Conservation (phyloP, 768 basidiomycete genomes). For the Collybia mongolica region DNA sequence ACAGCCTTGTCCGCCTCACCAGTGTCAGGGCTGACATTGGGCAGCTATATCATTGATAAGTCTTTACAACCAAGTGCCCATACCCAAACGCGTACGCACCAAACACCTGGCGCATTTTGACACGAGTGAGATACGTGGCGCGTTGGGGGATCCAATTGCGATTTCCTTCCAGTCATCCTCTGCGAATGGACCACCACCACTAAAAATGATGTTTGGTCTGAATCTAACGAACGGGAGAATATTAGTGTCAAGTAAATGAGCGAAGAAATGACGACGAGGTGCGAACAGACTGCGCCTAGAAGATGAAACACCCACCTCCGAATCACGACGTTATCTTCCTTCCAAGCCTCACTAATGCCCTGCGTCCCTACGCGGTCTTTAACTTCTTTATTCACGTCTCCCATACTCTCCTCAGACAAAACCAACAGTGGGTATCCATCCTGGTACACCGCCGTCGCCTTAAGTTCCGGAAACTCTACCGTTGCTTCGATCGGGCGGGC, state of each 20-base stretch:
- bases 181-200: slow-evolving; percentile 65
- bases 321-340: slow-evolving; percentile 7
- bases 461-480: slow-evolving; percentile 51
- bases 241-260: too few species aligned
- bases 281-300: too few species aligned
- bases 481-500: slow-evolving; percentile 54
- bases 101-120: slow-evolving; percentile 71
- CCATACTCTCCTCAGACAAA: slow-evolving; percentile 66
- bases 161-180: slow-evolving; percentile 74
- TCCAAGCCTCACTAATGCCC: slow-evolving; percentile 14
- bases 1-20: slow-evolving; percentile 70
- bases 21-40: slow-evolving; percentile 66
- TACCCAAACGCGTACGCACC: slow-evolving; percentile 43
- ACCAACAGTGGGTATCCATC: slow-evolving; percentile 70
- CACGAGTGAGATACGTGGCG: slow-evolving; percentile 55
- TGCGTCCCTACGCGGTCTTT: neutral
- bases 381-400: slow-evolving; percentile 27
- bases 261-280: too few species aligned
- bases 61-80: too few species aligned
- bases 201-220: slow-evolving; percentile 73
- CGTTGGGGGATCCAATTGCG: slow-evolving; percentile 39
- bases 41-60: slow-evolving; percentile 43
- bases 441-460: slow-evolving; percentile 58
- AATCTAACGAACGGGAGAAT: slow-evolving; percentile 42
- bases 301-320: slow-evolving; percentile 9